Base-by-base conservation (phyloP, 805 yeast genomes). In the Pichia californica region DNA sequence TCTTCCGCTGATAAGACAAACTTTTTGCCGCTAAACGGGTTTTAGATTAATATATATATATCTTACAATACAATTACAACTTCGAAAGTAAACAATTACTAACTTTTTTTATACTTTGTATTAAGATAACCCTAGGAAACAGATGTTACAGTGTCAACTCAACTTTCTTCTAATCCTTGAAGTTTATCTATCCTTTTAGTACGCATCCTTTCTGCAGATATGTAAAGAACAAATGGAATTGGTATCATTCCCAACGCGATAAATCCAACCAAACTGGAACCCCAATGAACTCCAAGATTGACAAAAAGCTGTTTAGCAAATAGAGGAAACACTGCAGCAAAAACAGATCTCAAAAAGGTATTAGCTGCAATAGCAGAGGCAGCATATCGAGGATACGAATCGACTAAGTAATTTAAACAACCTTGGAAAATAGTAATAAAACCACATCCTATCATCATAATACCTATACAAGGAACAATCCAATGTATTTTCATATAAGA, bases 311-410 rank as follows among this genome's bases (percentile, higher is more conserved):
- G 63, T 11, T 67, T 61, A 3, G 83, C 85, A 58, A 81, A 79
- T 36, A 81, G 61, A 3, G 88, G 93, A 64, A 83, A 81, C 10
- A 74, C 68, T 43, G 80, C 83, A 1, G 89, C 91, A 54, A 83
- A 71, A 34, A 73, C 58, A 5, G 87, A 78, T 53, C 93, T 68
- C 53, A 79, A 73, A 48, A 82, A 73, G 0, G 87, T 77, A 4
- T 83, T 83, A 0, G 77, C 78, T 6, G 59, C 61, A 49, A 57
- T 51, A 4, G 58, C 73, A n/a, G 82, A 73, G 0, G 88, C 88
- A 0, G 88, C 76, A 52, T 73, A 79, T 43, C 75, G 65, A 26
- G 83, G 77, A 55, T 80, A 82, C 70, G 81, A 76, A 50, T 83
- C 88, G 38, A 84, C 81, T 51, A 84, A 64, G 53, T 84, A 84